phyloP scores from a whole-genome alignment of 2,329 filamentous ascomycete genomes.

The Penicillium sp. region DNA sequence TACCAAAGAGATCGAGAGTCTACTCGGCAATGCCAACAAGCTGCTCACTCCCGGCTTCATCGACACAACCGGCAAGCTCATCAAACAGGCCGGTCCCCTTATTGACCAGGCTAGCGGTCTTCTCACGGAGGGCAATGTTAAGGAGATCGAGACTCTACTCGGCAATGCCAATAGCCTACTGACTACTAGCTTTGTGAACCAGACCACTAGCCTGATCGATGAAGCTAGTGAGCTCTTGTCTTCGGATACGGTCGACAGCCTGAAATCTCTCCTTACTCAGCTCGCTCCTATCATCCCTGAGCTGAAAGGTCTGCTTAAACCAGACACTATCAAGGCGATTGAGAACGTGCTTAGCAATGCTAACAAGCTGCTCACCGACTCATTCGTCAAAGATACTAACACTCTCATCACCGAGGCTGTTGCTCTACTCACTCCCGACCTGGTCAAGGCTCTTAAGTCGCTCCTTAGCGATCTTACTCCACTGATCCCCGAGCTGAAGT shows the following conservation, averaged over 20 bases:
- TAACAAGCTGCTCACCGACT: slow-evolving; percentile 20
- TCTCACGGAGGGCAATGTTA: slow-evolving; percentile 57
- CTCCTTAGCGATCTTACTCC: slow-evolving; percentile 17
- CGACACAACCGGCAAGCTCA: no score
- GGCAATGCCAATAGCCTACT: slow-evolving; percentile 14
- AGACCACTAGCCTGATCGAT: slow-evolving; percentile 16
- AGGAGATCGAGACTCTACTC: slow-evolving; percentile 62
- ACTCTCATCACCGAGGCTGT: slow-evolving; percentile 18
- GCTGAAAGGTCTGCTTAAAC: slow-evolving; percentile 20
- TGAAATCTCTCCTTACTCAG: slow-evolving; percentile 22
- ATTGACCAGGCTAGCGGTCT: slow-evolving; percentile 1
- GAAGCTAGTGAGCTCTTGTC: slow-evolving; percentile 16
- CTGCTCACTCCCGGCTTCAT: no score
- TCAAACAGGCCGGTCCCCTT: slow-evolving; percentile 10
- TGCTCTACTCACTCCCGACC: slow-evolving; percentile 16
- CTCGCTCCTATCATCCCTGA: slow-evolving; percentile 18
- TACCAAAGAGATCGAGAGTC: slow-evolving; percentile 64
- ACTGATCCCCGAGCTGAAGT: slow-evolving; percentile 20
- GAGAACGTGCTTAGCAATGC: slow-evolving; percentile 18
- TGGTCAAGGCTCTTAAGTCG: slow-evolving; percentile 18
- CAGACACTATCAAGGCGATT: slow-evolving; percentile 18
- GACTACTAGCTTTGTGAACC: slow-evolving; percentile 9
- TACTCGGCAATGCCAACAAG: no score
- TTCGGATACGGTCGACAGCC: slow-evolving; percentile 9
- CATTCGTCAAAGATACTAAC: slow-evolving; percentile 21